Conservation (phyloP, 352 stramenopile genomes). For the Phytophthora syringae region DNA sequence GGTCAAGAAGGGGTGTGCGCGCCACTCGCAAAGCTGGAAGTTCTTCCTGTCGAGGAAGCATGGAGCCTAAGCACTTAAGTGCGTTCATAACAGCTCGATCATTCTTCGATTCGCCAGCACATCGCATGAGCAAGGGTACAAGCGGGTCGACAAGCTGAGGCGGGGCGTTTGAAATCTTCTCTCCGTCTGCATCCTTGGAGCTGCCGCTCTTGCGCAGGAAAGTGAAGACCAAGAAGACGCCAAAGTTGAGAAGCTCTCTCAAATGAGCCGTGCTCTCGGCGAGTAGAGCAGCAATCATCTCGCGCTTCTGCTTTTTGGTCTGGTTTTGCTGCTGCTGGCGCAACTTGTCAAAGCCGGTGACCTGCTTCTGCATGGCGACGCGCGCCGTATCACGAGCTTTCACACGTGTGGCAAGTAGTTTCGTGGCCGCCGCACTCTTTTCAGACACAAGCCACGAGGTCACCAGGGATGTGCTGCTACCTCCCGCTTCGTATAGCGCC, state of each 20-base stretch:
- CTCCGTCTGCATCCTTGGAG: conserved; percentile 20
- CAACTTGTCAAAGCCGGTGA: conserved; percentile 83
- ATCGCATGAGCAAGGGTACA: conserved; percentile 92
- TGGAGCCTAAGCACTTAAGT: conserved; percentile 92
- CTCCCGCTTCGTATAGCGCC: conserved; percentile 53
- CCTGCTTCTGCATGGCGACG: conserved; percentile 69
- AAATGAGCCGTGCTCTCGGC: conserved; percentile 65
- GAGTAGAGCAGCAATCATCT: conserved; percentile 36
- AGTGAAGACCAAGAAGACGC: conserved; percentile 79
- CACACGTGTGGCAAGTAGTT: conserved; percentile 65
- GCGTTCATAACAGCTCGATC: conserved; percentile 91
- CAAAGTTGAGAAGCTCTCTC: conserved; percentile 89
- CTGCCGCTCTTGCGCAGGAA: conserved; percentile 55
- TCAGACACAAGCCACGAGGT: conserved; percentile 84
- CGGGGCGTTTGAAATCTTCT: conserved; percentile 33
- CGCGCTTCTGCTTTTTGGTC: conserved; percentile 53
- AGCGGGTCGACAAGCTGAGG: conserved; percentile 91
- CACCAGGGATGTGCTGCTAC: conserved; percentile 44
- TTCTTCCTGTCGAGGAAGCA: conserved; percentile 85
- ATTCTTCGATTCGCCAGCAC: conserved; percentile 91
- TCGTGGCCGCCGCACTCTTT: conserved; percentile 70
- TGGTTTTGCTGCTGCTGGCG: conserved; percentile 43
- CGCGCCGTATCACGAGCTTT: conserved; percentile 55
- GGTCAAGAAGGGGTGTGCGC: conserved; percentile 84
- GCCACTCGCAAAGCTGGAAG: conserved; percentile 90